A percentile compares a stretch with the other conserved stretches of the same genome.
phyloP scores from a whole-genome alignment of 768 basidiomycete species.

The Crepidotus variabilis region DNA sequence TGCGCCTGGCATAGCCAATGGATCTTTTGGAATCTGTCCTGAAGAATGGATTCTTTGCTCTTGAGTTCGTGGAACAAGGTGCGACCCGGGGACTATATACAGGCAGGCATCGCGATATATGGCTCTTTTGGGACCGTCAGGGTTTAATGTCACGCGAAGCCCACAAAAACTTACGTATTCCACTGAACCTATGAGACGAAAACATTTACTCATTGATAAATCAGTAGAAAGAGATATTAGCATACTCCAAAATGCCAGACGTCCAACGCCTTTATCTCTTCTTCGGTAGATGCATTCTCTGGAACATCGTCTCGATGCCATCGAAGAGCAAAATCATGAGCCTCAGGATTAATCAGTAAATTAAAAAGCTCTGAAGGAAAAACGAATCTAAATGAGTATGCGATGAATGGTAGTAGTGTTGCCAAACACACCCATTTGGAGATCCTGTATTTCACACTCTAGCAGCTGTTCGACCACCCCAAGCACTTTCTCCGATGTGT shows the following conservation, averaged over 20 bases:
- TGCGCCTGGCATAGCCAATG: constrained; percentile 68
- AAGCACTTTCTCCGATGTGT: constrained; percentile 51
- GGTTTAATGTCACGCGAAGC: too few species aligned
- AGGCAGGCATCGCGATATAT: constrained; percentile 68
- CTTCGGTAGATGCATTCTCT: constrained; percentile 51
- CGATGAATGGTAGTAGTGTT: too few species aligned
- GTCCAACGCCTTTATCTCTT: constrained; percentile 54
- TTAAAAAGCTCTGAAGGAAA: constrained; percentile 64
- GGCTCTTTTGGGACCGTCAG: constrained; percentile 36
- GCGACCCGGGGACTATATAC: constrained; percentile 67
- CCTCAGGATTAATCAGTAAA: constrained; percentile 63
- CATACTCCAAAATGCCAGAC: constrained; percentile 66
- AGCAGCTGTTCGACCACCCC: constrained; percentile 43
- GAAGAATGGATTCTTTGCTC: constrained; percentile 56
- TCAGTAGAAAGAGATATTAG: neutral
- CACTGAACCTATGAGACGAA: constrained; percentile 57
- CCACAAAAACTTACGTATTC: constrained; percentile 83
- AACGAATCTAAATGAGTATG: neutral
- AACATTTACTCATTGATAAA: neutral
- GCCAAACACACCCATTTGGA: constrained; percentile 65
- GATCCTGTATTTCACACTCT: constrained; percentile 49
- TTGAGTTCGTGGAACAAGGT: constrained; percentile 50
- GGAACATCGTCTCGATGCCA: constrained; percentile 80
- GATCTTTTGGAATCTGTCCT: constrained; percentile 47
- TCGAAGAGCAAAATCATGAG: constrained; percentile 64